Evolutionary conservation across 108 stramenopile species (phyloP).

Genomic region (Skeletonema tropicum): DNA sequence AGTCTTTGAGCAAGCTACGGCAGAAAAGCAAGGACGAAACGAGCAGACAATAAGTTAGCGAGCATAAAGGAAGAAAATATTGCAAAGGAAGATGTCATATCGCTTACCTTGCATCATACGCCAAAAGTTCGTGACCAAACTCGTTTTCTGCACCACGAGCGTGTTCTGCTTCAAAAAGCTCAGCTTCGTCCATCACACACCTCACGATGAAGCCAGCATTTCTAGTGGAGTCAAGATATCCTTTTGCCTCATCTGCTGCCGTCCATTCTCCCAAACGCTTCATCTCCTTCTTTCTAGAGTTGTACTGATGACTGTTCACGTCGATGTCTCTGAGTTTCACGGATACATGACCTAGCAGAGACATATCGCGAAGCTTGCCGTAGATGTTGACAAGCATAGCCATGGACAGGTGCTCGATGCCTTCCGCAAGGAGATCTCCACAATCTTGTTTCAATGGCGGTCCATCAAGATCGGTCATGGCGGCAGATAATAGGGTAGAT

Average conservation of each 20-base stretch:
- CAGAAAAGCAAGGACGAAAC: too few species aligned
- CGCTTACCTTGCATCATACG: slow-evolving; percentile 8
- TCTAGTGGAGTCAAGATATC: slow-evolving; percentile 8
- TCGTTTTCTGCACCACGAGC: neutral
- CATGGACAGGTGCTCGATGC: slow-evolving; percentile 11
- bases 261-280: slow-evolving; percentile 2
- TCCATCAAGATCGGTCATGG: neutral
- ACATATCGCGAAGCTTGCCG: slow-evolving; percentile 13
- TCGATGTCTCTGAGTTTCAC: slow-evolving; percentile 15
- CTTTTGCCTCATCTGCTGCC: neutral
- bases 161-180: slow-evolving; percentile 4
- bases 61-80: too few species aligned
- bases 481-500: too few species aligned
- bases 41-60: too few species aligned
- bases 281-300: slow-evolving; percentile 10
- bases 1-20: neutral
- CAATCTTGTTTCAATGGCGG: slow-evolving; percentile 2
- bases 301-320: slow-evolving; percentile 14
- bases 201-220: slow-evolving; percentile 10
- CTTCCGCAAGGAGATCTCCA: slow-evolving; percentile 16
- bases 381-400: slow-evolving; percentile 12
- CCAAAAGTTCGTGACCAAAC: neutral
- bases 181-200: slow-evolving; percentile 15
- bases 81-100: too few species aligned
- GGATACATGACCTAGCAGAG: slow-evolving; percentile 9